Base-by-base conservation (phyloP, 2,329 filamentous ascomycete genomes). In the Apiospora hydei region DNA sequence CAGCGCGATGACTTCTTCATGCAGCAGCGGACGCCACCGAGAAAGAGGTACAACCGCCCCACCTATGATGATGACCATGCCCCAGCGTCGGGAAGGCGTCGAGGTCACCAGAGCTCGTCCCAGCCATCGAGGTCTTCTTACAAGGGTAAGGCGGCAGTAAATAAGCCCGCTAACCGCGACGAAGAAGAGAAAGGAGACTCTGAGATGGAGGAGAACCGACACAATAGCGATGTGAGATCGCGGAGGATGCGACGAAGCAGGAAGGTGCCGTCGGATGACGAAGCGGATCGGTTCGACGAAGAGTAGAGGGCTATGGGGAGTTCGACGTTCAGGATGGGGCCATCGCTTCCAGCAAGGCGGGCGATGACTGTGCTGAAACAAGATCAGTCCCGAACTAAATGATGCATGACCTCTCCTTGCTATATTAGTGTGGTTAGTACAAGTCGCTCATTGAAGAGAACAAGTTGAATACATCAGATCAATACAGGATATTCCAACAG, bases 1-100 rank as follows among this genome's bases (percentile, higher is more conserved):
- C 34, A 73, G 14, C 73, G 72, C 24, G 73, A 74, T 43, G 73
- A 74, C 57, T n/a, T 5, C 57, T 64, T 13, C 13, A 4, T 24
- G 18, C 57, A 13, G 18, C 30, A 64, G 30, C 57, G 21, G 21
- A 21, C 34, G 34, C 57, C 57, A 34, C 34, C 3, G 34, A 21
- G 4, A 8, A 64, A 64, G 18, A 18, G 13, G 7, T 64, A 64
- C 34, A 64, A n/a, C 4, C 57, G 57, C 34, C 2, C 16, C 18
- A 10, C 34, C 21, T 34, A 38, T 4, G 57, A 41, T 2, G 57
- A 41, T 34, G 57, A 64, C 18, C n/a, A n/a, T 6, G 57, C 8
- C 24, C 18, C 18, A 2, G 14, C 34, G 18, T 24, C 18, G 10
- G 57, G 34, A 41, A 3, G 18, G 14, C 57, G 57, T 41, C 34